Percentiles rank a stretch among this genome's conserved stretches.
phyloP scores from a whole-genome alignment of 139 green algal genomes.

The Auxenochlorella pyrenoidosa region DNA sequence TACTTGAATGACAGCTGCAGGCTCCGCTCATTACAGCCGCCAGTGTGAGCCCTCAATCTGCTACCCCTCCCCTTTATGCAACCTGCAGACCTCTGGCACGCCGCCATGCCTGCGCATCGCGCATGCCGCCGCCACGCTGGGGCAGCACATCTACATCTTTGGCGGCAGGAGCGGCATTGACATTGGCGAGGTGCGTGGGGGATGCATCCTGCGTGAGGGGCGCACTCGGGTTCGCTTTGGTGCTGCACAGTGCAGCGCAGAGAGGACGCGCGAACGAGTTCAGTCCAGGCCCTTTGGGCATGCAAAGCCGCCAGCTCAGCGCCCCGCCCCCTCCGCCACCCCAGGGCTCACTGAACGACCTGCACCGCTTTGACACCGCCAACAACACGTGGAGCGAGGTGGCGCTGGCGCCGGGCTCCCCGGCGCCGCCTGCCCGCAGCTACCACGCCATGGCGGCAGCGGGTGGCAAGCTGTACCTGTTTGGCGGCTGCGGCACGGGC shows the following conservation, averaged over 20 bases:
- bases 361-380: constrained; percentile 20
- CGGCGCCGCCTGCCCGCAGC: not conserved
- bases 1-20: too few relatives aligned
- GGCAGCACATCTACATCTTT: constrained; percentile 53
- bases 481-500: constrained; percentile 62
- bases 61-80: too few relatives aligned
- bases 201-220: too few relatives aligned
- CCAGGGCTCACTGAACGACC: constrained; percentile 10
- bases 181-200: constrained; percentile 15
- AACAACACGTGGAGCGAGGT: not conserved
- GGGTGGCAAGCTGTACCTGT: constrained; percentile 60
- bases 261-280: too few relatives aligned
- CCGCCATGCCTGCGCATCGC: constrained; percentile 41
- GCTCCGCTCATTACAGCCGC: too few relatives aligned
- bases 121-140: constrained; percentile 43
- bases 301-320: too few relatives aligned
- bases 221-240: too few relatives aligned
- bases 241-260: too few relatives aligned
- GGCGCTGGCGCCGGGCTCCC: not conserved
- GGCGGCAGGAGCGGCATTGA: constrained; percentile 54
- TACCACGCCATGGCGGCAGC: not conserved
- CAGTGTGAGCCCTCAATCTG: too few relatives aligned
- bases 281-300: too few relatives aligned
- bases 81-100: not conserved
- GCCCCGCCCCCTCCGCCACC: too few relatives aligned